These are phyloP conservation scores for Liquidambar formosana DNA, from an alignment of 164 flowering plant species.

Conservation along the genomic window DNA sequence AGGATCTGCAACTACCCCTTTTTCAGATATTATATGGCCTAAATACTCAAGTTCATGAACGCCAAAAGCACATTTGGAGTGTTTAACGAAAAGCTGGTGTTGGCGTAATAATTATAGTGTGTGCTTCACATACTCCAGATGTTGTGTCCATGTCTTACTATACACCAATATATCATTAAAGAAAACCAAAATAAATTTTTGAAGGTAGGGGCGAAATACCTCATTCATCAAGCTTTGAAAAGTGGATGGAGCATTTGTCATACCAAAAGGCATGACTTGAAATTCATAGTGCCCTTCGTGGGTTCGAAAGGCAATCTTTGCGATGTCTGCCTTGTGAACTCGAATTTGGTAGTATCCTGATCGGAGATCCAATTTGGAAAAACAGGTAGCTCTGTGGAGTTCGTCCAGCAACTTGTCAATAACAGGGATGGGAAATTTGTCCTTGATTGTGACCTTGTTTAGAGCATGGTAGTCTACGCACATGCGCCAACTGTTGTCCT, in stretches of 20 bases:
- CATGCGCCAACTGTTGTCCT: not conserved
- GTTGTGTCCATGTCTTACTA: not conserved
- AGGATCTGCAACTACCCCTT: not conserved
- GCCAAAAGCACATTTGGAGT: not conserved
- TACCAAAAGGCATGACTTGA: not conserved
- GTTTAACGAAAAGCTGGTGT: not conserved
- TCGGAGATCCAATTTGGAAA: not conserved
- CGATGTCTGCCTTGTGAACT: not conserved
- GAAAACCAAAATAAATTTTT: not conserved
- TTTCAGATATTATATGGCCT: not conserved
- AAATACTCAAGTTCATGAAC: not conserved
- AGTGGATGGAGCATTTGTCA: constrained; percentile 7
- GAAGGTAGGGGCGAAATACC: not conserved
- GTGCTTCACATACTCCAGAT: not conserved
- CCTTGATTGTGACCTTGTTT: not conserved
- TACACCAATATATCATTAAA: constrained; percentile 12
- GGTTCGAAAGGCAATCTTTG: not conserved
- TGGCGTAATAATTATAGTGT: not conserved
- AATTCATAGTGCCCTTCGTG: not conserved
- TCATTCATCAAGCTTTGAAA: constrained; percentile 6
- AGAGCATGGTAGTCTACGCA: not conserved
- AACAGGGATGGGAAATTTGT: not conserved
- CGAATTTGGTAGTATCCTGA: not conserved
- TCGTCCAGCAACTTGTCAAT: not conserved
- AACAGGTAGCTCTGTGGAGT: not conserved